A percentile compares a stretch with the other conserved stretches of the same genome.
Conservation (phyloP, 495 filamentous ascomycete genomes). For the Xeromyces bisporus region DNA sequence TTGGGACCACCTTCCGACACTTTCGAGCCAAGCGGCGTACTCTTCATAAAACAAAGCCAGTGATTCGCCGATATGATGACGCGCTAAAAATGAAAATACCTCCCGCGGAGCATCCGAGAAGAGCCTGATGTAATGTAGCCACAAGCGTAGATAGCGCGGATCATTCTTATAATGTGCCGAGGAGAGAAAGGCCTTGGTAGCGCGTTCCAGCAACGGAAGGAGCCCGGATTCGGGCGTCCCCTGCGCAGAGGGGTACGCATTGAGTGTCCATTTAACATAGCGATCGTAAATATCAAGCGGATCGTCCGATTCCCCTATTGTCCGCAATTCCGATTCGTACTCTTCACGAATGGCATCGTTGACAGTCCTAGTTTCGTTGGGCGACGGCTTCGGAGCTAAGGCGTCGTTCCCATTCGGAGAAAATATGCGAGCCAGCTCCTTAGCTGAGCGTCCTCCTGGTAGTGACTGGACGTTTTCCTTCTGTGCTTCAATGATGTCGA, state of each 20-base stretch:
- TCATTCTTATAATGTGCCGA: slow-evolving; percentile 85
- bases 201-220: slow-evolving; percentile 75
- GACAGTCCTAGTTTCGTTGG: slow-evolving; percentile 52
- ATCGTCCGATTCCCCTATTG: slow-evolving; percentile 75
- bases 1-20: slow-evolving; percentile 70
- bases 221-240: slow-evolving; percentile 81
- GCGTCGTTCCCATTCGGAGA: slow-evolving; percentile 37
- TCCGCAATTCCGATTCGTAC: slow-evolving; percentile 68
- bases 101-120: slow-evolving; percentile 88
- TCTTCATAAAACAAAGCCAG: slow-evolving; percentile 96
- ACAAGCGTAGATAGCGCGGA: slow-evolving; percentile 77
- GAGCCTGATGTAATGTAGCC: slow-evolving; percentile 83
- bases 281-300: slow-evolving; percentile 91
- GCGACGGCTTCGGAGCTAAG: slow-evolving; percentile 36
- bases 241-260: slow-evolving; percentile 87
- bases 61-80: slow-evolving; percentile 71
- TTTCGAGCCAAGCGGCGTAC: slow-evolving; percentile 83
- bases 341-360: slow-evolving; percentile 66
- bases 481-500: slow-evolving; percentile 87
- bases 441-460: slow-evolving; percentile 77
- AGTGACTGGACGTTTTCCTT: slow-evolving; percentile 97
- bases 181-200: slow-evolving; percentile 75
- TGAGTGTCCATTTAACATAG: slow-evolving; percentile 91
- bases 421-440: slow-evolving; percentile 72
- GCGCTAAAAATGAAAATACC: slow-evolving; percentile 76